These are phyloP conservation scores for Yamadazyma ubonensis DNA, from an alignment of 805 yeast species.

Conservation along the genomic window DNA sequence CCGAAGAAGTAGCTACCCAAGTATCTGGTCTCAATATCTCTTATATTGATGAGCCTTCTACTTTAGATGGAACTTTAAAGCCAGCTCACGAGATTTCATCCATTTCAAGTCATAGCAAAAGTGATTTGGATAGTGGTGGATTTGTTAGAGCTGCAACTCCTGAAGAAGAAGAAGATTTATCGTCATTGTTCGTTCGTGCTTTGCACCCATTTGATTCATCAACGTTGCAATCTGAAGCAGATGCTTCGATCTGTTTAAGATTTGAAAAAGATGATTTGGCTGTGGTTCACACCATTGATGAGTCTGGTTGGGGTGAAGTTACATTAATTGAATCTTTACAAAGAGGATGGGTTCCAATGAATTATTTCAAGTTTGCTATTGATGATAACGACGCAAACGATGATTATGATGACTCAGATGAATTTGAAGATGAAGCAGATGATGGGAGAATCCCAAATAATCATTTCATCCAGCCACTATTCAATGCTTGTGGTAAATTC, in stretches of 20 bases:
- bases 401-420: constrained; percentile 23
- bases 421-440: constrained; percentile 26
- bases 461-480: constrained; percentile 52
- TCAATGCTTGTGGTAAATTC: constrained; percentile 66
- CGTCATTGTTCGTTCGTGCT: constrained; percentile 56
- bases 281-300: constrained; percentile 74
- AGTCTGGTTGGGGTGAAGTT: constrained; percentile 88
- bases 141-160: not conserved
- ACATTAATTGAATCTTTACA: constrained; percentile 60
- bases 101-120: no score
- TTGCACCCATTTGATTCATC: constrained; percentile 58
- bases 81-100: not conserved
- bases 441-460: constrained; percentile 34
- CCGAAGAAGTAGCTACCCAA: not conserved
- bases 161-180: constrained; percentile 43
- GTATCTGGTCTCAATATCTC: constrained; percentile 22
- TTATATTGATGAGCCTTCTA: constrained; percentile 2
- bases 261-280: constrained; percentile 70
- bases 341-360: constrained; percentile 86
- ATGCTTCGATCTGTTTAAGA: constrained; percentile 70
- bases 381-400: constrained; percentile 23
- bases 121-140: not conserved
- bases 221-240: constrained; percentile 61
- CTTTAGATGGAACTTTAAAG: not conserved
- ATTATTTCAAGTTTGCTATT: constrained; percentile 59